These are phyloP conservation scores for Fusarium poae DNA, from an alignment of 2,329 filamentous ascomycete species.

Conservation along the genomic window DNA sequence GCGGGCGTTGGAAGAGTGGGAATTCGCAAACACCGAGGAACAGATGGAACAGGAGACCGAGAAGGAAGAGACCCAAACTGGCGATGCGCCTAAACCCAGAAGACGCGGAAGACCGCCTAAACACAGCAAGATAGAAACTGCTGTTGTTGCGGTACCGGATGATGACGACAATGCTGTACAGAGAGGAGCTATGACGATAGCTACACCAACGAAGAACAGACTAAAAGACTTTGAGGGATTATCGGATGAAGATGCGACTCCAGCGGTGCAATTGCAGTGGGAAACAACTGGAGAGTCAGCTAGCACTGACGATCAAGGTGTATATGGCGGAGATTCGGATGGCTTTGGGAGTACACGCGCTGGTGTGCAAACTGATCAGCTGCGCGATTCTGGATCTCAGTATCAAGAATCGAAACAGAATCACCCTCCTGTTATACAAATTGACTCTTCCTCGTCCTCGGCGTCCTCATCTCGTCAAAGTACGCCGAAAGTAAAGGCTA, in stretches of 20 bases:
- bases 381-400: neutral
- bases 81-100: slow-evolving; percentile 28
- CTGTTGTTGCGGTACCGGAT: slow-evolving; percentile 49
- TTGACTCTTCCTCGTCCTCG: slow-evolving; percentile 16
- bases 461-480: slow-evolving; percentile 14
- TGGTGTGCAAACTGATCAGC: neutral
- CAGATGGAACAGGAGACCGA: slow-evolving; percentile 58
- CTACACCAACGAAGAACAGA: slow-evolving; percentile 53
- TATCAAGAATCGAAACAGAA: slow-evolving; percentile 5
- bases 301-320: slow-evolving; percentile 9
- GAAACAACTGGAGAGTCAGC: slow-evolving; percentile 35
- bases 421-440: neutral
- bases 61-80: slow-evolving; percentile 46
- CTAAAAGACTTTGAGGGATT: slow-evolving; percentile 50
- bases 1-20: slow-evolving; percentile 68
- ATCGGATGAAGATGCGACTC: slow-evolving; percentile 50
- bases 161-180: slow-evolving; percentile 42
- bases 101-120: slow-evolving; percentile 50
- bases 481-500: slow-evolving; percentile 13
- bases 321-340: neutral
- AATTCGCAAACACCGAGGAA: slow-evolving; percentile 60
- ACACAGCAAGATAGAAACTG: slow-evolving; percentile 52
- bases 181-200: slow-evolving; percentile 53
- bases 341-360: neutral
- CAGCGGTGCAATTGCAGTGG: slow-evolving; percentile 48